Conservation (phyloP, 805 yeast genomes). For the Wickerhamomyces tratensis region DNA sequence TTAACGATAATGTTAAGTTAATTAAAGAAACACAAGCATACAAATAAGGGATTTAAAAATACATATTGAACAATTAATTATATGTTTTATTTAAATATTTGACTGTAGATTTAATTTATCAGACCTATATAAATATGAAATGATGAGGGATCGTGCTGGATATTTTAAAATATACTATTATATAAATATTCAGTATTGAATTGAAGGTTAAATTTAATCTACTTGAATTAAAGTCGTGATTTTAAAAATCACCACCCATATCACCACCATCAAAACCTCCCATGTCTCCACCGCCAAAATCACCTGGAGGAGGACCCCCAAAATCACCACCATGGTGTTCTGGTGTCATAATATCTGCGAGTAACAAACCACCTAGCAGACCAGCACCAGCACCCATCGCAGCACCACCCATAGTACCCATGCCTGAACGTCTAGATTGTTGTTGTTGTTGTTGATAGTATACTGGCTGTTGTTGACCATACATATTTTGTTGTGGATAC, state of each 20-base stretch:
- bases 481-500: slow-evolving; percentile 20
- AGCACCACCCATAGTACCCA: slow-evolving; percentile 17
- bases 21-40: no score
- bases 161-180: no score
- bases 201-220: no score
- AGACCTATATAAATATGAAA: no score
- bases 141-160: no score
- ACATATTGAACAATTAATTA: no score
- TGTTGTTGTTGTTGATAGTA: slow-evolving; percentile 22
- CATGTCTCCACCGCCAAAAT: slow-evolving; percentile 17
- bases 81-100: no score
- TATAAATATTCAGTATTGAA: no score
- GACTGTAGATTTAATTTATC: no score
- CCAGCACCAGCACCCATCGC: slow-evolving; percentile 50
- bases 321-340: slow-evolving; percentile 18
- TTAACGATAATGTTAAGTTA: no score
- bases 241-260: slow-evolving; percentile 17
- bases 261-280: slow-evolving; percentile 20
- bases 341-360: slow-evolving; percentile 31
- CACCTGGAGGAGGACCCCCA: slow-evolving; percentile 16
- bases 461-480: slow-evolving; percentile 19
- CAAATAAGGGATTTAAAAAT: no score
- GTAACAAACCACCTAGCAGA: slow-evolving; percentile 48
- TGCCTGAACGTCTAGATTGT: slow-evolving; percentile 11
- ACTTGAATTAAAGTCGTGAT: no score